phyloP scores from a whole-genome alignment of 1,284 basidiomycete species.

The Veloboletus limbatus region DNA sequence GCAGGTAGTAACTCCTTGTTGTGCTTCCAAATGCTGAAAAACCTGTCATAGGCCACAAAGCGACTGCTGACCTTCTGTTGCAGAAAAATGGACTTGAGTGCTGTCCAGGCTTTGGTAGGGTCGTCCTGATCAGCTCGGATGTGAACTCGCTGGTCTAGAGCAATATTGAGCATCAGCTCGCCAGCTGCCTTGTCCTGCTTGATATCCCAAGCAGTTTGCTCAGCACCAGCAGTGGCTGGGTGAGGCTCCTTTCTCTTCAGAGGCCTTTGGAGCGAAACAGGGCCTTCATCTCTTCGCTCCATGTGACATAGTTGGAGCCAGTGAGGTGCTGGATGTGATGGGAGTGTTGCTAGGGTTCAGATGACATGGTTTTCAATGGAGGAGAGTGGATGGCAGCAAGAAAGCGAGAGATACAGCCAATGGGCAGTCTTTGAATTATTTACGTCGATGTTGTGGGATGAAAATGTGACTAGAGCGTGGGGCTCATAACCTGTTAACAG shows the following conservation, averaged over 20 bases:
- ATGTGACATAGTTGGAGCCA: background rate
- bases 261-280: background rate
- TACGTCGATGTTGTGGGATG: no score
- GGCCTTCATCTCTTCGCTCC: background rate
- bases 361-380: background rate
- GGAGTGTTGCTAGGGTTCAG: background rate
- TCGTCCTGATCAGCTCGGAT: background rate
- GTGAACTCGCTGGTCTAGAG: background rate
- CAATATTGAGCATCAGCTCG: background rate
- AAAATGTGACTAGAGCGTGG: background rate
- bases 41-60: background rate
- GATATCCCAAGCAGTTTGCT: background rate
- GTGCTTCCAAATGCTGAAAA: constrained; percentile 11
- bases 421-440: no score
- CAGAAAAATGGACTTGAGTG: background rate
- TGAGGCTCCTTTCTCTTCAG: background rate
- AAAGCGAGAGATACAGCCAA: no score
- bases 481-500: background rate
- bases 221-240: background rate
- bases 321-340: background rate
- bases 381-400: background rate
- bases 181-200: background rate
- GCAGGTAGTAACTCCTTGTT: constrained; percentile 28
- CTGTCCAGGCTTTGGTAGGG: background rate
- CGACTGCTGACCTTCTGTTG: constrained; percentile 7